A percentile compares a stretch with the other conserved stretches of the same genome.
These are phyloP conservation scores for Aspergillus transmontanensis DNA, from an alignment of 2,329 filamentous ascomycete genomes.

Conservation along the genomic window DNA sequence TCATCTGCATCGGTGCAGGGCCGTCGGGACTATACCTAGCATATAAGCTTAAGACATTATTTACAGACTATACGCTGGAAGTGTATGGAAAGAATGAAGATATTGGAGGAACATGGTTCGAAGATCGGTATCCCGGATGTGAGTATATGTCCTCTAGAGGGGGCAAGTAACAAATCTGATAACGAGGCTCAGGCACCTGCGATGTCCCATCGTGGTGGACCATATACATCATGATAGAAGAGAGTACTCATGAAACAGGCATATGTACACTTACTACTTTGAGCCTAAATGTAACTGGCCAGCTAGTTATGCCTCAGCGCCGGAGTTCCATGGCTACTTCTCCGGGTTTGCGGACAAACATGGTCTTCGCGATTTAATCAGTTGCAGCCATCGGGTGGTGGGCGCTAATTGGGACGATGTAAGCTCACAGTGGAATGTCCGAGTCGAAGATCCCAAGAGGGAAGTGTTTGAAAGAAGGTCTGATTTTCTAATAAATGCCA, in stretches of 20 bases:
- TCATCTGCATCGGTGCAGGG: conserved; percentile 13
- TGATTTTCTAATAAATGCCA: background rate
- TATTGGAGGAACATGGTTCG: conserved; percentile 15
- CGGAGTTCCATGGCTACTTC: conserved; percentile 15
- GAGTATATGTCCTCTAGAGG: background rate
- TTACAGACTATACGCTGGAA: background rate
- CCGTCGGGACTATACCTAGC: conserved; percentile 7
- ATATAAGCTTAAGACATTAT: conserved; percentile 8
- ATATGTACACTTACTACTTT: conserved; percentile 3
- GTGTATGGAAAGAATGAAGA: conserved; percentile 16
- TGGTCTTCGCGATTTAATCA: conserved; percentile 5
- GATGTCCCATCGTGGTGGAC: background rate
- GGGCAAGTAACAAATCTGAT: background rate
- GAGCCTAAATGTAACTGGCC: background rate
- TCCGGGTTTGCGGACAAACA: conserved; percentile 7
- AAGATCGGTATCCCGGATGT: conserved; percentile 15
- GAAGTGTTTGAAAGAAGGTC: background rate
- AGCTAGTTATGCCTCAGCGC: background rate
- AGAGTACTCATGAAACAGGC: background rate
- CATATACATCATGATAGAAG: background rate
- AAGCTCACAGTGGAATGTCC: background rate
- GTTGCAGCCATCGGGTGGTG: conserved; percentile 2
- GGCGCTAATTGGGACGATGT: conserved; percentile 7
- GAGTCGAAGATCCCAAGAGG: background rate
- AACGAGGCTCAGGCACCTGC: background rate